Percentiles rank a stretch among this genome's conserved stretches.
phyloP scores from a whole-genome alignment of 345 rosid genomes.

The Xanthoceras sorbifolium region DNA sequence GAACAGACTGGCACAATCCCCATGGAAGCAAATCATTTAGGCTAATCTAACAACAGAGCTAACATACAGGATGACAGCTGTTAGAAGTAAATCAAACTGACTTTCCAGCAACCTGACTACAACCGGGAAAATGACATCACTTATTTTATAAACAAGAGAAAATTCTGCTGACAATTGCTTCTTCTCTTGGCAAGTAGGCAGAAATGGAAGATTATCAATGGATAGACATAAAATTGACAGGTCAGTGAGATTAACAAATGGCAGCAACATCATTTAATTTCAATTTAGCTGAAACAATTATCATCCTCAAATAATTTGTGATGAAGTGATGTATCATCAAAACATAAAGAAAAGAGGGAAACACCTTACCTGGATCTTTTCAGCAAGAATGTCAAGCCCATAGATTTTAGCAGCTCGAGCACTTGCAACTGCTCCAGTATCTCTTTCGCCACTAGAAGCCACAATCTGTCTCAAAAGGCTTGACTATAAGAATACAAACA shows the following conservation, averaged over 20 bases:
- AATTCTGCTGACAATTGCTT: neutral
- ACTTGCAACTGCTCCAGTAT: conserved; percentile 87
- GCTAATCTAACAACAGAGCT: no score
- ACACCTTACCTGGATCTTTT: conserved; percentile 68
- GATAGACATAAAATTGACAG: neutral
- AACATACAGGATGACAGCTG: no score
- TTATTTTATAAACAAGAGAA: neutral
- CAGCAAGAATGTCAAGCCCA: conserved; percentile 73
- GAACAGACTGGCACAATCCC: no score
- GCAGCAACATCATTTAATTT: neutral
- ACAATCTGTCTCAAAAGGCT: conserved; percentile 45
- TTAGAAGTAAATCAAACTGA: no score
- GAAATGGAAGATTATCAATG: conserved; percentile 1
- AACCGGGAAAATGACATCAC: neutral
- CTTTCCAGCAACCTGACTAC: neutral
- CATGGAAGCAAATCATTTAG: no score
- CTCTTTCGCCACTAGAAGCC: conserved; percentile 53
- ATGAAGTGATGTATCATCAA: neutral
- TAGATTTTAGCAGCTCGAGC: conserved; percentile 85
- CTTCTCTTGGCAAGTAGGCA: no score
- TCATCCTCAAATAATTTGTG: conserved; percentile 8
- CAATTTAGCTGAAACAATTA: neutral
- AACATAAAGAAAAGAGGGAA: neutral
- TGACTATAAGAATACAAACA: conserved; percentile 14
- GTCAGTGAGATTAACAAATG: neutral